Conservation (phyloP, 2,329 filamentous ascomycete species). For the Botrytis tulipae region DNA sequence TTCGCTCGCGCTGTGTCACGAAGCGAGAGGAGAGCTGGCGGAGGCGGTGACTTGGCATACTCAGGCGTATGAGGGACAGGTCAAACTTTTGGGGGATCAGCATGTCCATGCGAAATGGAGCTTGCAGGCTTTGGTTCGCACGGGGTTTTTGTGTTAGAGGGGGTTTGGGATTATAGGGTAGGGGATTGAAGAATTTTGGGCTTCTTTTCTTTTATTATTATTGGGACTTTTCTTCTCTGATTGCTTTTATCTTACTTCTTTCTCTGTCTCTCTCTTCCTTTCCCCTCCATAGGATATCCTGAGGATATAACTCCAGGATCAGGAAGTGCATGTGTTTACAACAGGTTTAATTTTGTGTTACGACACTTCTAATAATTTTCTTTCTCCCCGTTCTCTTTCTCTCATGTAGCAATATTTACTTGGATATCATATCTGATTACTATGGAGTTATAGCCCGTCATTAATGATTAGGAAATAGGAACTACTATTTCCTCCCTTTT, state of each 20-base stretch:
- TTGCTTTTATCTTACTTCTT: not conserved
- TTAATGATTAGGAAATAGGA: not conserved
- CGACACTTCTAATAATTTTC: not conserved
- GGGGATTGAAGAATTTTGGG: not conserved
- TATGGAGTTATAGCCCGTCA: not conserved
- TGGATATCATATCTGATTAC: not conserved
- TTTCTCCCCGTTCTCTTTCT: not conserved
- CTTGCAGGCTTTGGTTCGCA: conserved; percentile 7
- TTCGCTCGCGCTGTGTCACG: not conserved
- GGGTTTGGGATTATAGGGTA: not conserved
- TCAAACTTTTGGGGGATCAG: not conserved
- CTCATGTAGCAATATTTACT: not conserved
- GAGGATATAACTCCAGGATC: not conserved
- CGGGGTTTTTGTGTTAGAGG: conserved; percentile 5
- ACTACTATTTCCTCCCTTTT: too few relatives aligned
- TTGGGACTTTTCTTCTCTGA: not conserved
- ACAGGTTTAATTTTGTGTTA: too few relatives aligned
- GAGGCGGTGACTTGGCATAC: conserved; percentile 1
- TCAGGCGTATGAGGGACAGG: conserved; percentile 3
- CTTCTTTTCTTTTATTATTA: not conserved
- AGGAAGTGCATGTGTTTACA: too few relatives aligned
- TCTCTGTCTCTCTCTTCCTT: too few relatives aligned
- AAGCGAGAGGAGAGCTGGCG: not conserved
- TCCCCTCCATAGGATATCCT: not conserved
- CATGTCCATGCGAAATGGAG: conserved; percentile 16